These are phyloP conservation scores for Calycina herbarum DNA, from an alignment of 2,329 filamentous ascomycete genomes.

Conservation along the genomic window DNA sequence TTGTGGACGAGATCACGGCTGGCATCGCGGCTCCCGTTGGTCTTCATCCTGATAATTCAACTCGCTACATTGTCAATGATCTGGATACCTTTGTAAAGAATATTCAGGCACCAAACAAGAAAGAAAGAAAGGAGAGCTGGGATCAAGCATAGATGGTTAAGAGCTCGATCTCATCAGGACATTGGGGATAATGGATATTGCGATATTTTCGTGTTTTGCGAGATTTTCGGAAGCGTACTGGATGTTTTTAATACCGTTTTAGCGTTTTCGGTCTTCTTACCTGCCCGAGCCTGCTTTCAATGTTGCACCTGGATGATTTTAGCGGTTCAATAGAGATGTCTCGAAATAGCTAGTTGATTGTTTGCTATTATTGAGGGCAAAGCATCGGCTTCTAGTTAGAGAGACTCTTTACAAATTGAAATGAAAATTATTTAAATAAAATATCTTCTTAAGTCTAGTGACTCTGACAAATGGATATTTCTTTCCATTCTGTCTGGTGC, in stretches of 20 bases:
- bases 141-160: background rate
- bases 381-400: background rate
- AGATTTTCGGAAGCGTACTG: background rate
- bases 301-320: too few species aligned
- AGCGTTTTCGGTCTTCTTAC: too few species aligned
- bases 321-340: background rate
- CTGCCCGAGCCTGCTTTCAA: too few species aligned
- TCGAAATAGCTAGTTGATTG: background rate
- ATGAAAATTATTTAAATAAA: too few species aligned
- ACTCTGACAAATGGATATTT: too few species aligned
- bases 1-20: slow-evolving; percentile 42
- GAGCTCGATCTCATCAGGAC: too few species aligned
- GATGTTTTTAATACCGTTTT: background rate
- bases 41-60: slow-evolving; percentile 35
- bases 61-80: slow-evolving; percentile 31
- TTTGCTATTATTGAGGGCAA: background rate
- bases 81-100: background rate
- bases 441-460: too few species aligned
- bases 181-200: background rate
- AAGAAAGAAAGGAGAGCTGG: background rate
- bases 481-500: too few species aligned
- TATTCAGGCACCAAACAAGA: background rate
- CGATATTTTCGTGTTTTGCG: background rate
- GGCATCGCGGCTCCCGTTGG: slow-evolving; percentile 35
- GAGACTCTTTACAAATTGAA: too few species aligned